Percentiles rank a stretch among this genome's conserved stretches.
Conservation (phyloP, 1,284 basidiomycete species). For the Sanghuangporus weigelae region DNA sequence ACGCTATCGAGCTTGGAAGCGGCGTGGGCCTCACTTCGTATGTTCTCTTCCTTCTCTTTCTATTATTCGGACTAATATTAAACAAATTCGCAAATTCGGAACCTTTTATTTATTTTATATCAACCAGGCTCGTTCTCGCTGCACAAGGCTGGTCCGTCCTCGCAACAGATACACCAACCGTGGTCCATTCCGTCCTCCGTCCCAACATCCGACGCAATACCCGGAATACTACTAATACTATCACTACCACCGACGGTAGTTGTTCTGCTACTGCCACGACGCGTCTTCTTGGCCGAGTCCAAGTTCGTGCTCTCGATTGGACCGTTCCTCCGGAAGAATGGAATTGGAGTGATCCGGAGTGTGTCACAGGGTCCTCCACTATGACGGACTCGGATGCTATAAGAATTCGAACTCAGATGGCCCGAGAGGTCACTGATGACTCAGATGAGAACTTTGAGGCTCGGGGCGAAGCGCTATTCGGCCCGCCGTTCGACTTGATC, state of each 20-base stretch:
- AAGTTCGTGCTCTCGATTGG: conserved; percentile 66
- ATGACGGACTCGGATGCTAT: not conserved
- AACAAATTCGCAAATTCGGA: not conserved
- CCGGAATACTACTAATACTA: conserved; percentile 21
- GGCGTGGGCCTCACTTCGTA: conserved; percentile 79
- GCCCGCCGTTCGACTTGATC: conserved; percentile 72
- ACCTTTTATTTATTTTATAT: conserved; percentile 6
- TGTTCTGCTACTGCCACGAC: conserved; percentile 18
- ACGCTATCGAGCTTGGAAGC: conserved; percentile 75
- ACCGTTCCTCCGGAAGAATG: conserved; percentile 46
- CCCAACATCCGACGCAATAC: conserved; percentile 59
- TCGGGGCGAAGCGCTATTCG: conserved; percentile 24
- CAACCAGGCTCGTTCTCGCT: conserved; percentile 58
- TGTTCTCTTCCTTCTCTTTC: conserved; percentile 27
- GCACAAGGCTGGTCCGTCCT: conserved; percentile 72
- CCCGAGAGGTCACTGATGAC: too few relatives aligned
- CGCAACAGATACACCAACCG: conserved; percentile 72
- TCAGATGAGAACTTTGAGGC: too few relatives aligned
- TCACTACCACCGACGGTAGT: too few relatives aligned
- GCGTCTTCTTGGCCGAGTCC: conserved; percentile 34
- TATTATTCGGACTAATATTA: not conserved
- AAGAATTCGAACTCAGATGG: too few relatives aligned
- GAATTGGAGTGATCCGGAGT: conserved; percentile 42
- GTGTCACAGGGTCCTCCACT: conserved; percentile 23
- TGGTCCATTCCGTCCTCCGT: conserved; percentile 62